phyloP scores from a whole-genome alignment of 495 filamentous ascomycete genomes.

The Aspergillus sclerotioniger region DNA sequence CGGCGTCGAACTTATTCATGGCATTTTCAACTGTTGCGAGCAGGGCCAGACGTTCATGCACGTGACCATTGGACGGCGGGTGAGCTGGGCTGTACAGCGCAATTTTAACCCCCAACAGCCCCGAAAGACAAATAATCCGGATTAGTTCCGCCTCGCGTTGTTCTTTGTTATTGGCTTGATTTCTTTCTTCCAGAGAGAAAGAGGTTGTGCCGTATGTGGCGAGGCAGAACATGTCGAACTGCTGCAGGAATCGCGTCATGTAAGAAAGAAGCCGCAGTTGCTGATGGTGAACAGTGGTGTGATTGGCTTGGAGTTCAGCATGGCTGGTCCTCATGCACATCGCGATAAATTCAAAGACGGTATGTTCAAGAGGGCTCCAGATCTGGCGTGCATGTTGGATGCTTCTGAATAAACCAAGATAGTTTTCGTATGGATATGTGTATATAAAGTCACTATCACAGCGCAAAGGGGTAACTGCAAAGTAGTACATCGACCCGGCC shows the following conservation, averaged over 20 bases:
- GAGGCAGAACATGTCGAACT: not conserved
- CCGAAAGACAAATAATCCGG: not conserved
- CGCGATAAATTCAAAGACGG: conserved; percentile 19
- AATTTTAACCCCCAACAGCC: not conserved
- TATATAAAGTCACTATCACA: not conserved
- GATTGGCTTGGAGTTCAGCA: conserved; percentile 8
- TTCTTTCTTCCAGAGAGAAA: too few species aligned
- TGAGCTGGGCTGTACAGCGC: not conserved
- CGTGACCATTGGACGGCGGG: not conserved
- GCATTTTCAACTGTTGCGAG: not conserved
- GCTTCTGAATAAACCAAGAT: not conserved
- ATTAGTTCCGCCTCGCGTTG: not conserved
- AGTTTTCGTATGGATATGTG: not conserved
- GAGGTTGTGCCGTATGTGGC: not conserved
- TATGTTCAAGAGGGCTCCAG: conserved; percentile 1
- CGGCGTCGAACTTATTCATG: not conserved
- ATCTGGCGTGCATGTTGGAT: not conserved
- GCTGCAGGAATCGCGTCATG: not conserved
- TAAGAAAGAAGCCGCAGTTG: conserved; percentile 15
- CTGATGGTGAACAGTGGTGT: conserved; percentile 10
- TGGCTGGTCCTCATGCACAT: conserved; percentile 15
- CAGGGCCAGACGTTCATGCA: not conserved
- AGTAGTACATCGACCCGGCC: not conserved
- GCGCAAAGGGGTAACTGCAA: not conserved
- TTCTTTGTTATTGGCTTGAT: not conserved